These are phyloP conservation scores for Sporodiniella umbellata DNA, from an alignment of 371 early-diverging fungal genomes.

Conservation along the genomic window DNA sequence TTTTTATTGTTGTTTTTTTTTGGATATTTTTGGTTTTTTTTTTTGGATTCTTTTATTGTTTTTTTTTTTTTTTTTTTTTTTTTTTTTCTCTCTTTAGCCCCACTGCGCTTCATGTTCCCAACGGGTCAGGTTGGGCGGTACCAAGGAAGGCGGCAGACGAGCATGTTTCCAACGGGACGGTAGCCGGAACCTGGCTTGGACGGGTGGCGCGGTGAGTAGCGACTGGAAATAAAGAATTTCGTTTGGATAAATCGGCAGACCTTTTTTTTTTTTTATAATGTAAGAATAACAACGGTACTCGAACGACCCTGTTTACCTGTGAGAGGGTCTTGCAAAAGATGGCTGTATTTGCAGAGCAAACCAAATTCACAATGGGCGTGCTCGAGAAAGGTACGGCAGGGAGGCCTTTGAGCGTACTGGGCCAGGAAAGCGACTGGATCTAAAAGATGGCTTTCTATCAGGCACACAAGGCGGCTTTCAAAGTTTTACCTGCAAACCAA, in stretches of 20 bases:
- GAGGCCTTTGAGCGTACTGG: constrained; percentile 37
- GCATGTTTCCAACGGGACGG: constrained; percentile 45
- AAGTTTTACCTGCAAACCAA: constrained; percentile 37
- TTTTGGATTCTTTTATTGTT: too few species aligned
- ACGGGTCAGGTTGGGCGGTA: too few species aligned
- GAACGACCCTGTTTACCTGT: constrained; percentile 1
- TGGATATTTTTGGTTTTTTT: too few species aligned
- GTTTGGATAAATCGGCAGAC: constrained; percentile 13
- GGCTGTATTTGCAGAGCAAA: constrained; percentile 35
- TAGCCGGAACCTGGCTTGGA: constrained; percentile 18
- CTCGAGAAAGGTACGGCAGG: constrained; percentile 26
- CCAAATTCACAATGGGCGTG: constrained; percentile 36
- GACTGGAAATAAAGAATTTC: constrained; percentile 8
- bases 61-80: too few species aligned
- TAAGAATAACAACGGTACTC: not conserved
- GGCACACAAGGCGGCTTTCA: not conserved
- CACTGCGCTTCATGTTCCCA: too few species aligned
- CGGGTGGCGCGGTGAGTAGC: not conserved
- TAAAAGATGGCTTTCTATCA: constrained; percentile 3
- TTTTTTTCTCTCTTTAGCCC: too few species aligned
- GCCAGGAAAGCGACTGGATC: constrained; percentile 29
- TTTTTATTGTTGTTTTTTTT: too few species aligned
- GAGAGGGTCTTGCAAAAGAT: constrained; percentile 21
- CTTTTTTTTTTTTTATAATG: constrained; percentile 1
- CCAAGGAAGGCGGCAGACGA: too few species aligned